Evolutionary conservation across 257 asterid species (phyloP).

Genomic region (Echites panduratus): DNA sequence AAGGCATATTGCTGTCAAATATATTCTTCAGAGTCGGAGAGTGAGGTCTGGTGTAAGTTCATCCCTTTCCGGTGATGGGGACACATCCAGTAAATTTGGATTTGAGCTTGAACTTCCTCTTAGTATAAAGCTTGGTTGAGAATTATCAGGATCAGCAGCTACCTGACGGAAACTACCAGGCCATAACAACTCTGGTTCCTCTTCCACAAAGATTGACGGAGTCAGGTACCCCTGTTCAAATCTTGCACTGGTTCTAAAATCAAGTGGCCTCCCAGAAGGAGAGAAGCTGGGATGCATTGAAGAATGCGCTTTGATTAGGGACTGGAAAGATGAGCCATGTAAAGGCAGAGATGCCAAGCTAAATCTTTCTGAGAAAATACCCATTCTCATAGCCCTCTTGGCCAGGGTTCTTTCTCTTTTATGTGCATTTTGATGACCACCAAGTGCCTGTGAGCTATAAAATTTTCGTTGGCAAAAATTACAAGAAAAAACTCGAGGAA

Average conservation of each 20-base stretch:
- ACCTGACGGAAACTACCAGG: conserved; percentile 52
- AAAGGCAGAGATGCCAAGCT: conserved; percentile 40
- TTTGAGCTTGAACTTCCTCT: conserved; percentile 23
- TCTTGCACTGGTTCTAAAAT: conserved; percentile 24
- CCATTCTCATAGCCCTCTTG: conserved; percentile 46
- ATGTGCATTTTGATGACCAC: conserved; percentile 50
- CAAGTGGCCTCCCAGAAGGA: conserved; percentile 24
- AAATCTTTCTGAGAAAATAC: conserved; percentile 28
- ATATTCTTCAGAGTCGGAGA: conserved; percentile 39
- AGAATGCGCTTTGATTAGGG: conserved; percentile 52
- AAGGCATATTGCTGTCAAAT: conserved; percentile 14
- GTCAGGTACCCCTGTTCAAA: conserved; percentile 30
- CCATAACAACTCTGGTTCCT: conserved; percentile 37
- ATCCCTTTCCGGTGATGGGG: conserved; percentile 19
- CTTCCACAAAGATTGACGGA: conserved; percentile 39
- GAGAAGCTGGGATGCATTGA: conserved; percentile 32
- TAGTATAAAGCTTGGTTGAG: conserved; percentile 22
- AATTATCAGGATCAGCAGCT: conserved; percentile 11
- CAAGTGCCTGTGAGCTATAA: conserved; percentile 47
- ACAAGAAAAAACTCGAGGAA: conserved; percentile 40
- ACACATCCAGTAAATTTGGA: conserved; percentile 21
- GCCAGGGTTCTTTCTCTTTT: conserved; percentile 40
- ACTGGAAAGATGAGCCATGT: conserved; percentile 47
- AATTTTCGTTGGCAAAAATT: conserved; percentile 38
- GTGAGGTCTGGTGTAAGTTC: conserved; percentile 47